phyloP scores from a whole-genome alignment of 805 yeast species.

The Kuraishia capsulata region DNA sequence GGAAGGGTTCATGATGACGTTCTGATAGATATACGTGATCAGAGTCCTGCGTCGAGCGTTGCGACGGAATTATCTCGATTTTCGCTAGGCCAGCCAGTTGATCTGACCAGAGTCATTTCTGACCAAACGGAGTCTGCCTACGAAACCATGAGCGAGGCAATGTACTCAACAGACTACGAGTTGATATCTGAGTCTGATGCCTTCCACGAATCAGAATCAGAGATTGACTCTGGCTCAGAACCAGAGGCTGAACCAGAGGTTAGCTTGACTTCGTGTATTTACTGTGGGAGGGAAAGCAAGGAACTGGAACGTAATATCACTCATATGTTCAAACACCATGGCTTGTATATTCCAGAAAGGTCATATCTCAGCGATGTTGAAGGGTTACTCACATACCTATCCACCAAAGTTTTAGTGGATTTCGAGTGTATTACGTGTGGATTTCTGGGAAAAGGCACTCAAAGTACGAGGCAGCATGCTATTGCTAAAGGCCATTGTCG shows the following conservation, averaged over 20 bases:
- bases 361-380: conserved; percentile 25
- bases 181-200: conserved; percentile 8
- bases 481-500: conserved; percentile 33
- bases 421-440: conserved; percentile 36
- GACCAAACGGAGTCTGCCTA: conserved; percentile 3
- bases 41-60: conserved; percentile 47
- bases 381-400: conserved; percentile 27
- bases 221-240: conserved; percentile 6
- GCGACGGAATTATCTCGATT: conserved; percentile 46
- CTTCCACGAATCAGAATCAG: conserved; percentile 10
- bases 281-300: conserved; percentile 31
- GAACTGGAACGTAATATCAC: conserved; percentile 22
- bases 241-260: conserved; percentile 15
- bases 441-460: conserved; percentile 29
- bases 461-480: conserved; percentile 34
- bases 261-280: conserved; percentile 32
- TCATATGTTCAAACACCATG: conserved; percentile 36
- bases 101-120: neutral
- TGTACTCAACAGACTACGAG: conserved; percentile 1
- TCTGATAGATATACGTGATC: conserved; percentile 19
- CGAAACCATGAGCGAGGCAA: conserved; percentile 1
- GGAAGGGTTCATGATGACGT: conserved; percentile 9
- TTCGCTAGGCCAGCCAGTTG: conserved; percentile 36
- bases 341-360: conserved; percentile 35
- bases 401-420: conserved; percentile 26